Evolutionary conservation across 257 asterid genomes (phyloP).

Genomic region (Fraxinus pennsylvanica): DNA sequence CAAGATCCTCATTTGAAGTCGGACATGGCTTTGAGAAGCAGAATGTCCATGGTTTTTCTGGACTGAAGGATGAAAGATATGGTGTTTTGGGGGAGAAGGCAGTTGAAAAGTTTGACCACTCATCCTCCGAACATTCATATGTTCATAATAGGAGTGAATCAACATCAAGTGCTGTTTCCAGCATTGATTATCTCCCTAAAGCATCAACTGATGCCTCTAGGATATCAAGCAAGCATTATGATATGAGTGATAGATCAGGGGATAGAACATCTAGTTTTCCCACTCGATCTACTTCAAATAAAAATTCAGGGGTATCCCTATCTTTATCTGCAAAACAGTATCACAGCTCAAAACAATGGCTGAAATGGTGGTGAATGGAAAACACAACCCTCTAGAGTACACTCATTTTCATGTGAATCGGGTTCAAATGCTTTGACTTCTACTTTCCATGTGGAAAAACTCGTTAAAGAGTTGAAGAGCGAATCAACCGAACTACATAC

Average conservation of each 20-base stretch:
- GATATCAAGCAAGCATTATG: slow-evolving; percentile 43
- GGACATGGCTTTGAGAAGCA: slow-evolving; percentile 30
- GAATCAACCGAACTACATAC: slow-evolving; percentile 58
- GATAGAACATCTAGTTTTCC: slow-evolving; percentile 39
- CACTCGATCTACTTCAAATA: slow-evolving; percentile 24
- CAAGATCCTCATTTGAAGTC: slow-evolving; percentile 37
- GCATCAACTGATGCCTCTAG: slow-evolving; percentile 52
- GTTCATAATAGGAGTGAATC: slow-evolving; percentile 91
- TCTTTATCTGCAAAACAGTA: slow-evolving; percentile 40
- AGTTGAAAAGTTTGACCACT: slow-evolving; percentile 46
- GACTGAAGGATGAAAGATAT: slow-evolving; percentile 40
- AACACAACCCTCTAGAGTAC: slow-evolving; percentile 41
- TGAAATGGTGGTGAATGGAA: slow-evolving; percentile 49
- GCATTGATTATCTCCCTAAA: slow-evolving; percentile 58
- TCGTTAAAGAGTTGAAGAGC: slow-evolving; percentile 54
- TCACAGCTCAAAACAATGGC: slow-evolving; percentile 47
- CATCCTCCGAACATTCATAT: slow-evolving; percentile 72
- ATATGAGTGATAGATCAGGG: slow-evolving; percentile 39
- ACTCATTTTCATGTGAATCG: slow-evolving; percentile 48
- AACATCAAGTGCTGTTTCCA: slow-evolving; percentile 70
- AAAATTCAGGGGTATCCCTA: slow-evolving; percentile 34
- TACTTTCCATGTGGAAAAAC: slow-evolving; percentile 60
- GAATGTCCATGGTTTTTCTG: slow-evolving; percentile 28
- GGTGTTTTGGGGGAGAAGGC: slow-evolving; percentile 37
- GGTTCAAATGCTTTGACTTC: slow-evolving; percentile 52